Conservation (phyloP, 2,329 filamentous ascomycete species). For the Westerdykella ornata region DNA sequence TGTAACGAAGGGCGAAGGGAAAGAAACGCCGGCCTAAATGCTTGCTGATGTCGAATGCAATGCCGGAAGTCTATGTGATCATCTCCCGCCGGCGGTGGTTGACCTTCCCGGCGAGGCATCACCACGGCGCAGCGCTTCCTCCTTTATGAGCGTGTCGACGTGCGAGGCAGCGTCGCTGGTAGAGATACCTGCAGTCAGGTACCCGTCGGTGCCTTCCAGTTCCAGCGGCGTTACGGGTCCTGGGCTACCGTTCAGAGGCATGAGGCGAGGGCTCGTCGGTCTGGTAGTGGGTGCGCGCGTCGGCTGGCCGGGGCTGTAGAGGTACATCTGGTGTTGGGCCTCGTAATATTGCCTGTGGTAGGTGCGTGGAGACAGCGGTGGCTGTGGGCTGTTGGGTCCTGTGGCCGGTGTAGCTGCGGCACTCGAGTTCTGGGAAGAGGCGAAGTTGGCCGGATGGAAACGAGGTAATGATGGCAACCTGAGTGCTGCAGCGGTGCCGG, state of each 20-base stretch:
- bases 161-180: slow-evolving; percentile 35
- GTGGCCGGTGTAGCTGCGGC: slow-evolving; percentile 33
- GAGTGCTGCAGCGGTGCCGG: slow-evolving; percentile 34
- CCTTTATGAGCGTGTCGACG: slow-evolving; percentile 44
- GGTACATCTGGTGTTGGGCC: slow-evolving; percentile 44
- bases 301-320: slow-evolving; percentile 33
- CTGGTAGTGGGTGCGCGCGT: slow-evolving; percentile 21
- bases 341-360: slow-evolving; percentile 43
- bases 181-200: slow-evolving; percentile 42
- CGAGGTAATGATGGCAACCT: slow-evolving; percentile 46
- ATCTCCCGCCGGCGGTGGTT: slow-evolving; percentile 27
- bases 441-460: slow-evolving; percentile 50
- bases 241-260: slow-evolving; percentile 44
- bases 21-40: neutral
- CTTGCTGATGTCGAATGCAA: slow-evolving; percentile 2
- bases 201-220: slow-evolving; percentile 42
- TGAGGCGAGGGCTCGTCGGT: slow-evolving; percentile 45
- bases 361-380: slow-evolving; percentile 40
- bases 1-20: slow-evolving; percentile 3
- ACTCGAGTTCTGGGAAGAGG: slow-evolving; percentile 36
- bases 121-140: slow-evolving; percentile 38
- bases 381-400: slow-evolving; percentile 37
- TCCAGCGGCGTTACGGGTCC: slow-evolving; percentile 49
- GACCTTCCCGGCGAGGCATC: slow-evolving; percentile 28
- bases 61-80: slow-evolving; percentile 16